These are phyloP conservation scores for Pelargonium myrrhifolium DNA, from an alignment of 441 rosid species.

Conservation along the genomic window DNA sequence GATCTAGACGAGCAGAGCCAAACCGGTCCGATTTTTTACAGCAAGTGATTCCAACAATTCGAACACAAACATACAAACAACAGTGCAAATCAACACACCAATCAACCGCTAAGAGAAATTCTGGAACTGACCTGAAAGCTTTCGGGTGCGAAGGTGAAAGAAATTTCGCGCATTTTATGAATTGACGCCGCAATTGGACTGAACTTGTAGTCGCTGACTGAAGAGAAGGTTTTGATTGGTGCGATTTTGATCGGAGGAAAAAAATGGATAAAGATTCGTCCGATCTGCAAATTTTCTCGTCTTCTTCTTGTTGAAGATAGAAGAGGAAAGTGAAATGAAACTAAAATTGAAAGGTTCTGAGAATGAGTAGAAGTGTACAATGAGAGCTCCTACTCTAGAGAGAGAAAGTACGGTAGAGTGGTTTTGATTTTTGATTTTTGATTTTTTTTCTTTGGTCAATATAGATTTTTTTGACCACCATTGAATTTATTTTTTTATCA, in stretches of 20 bases:
- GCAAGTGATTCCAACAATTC: not conserved
- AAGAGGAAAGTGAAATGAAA: slow-evolving; percentile 1
- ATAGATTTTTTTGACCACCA: no score
- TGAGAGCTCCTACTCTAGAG: not conserved
- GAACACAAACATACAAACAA: not conserved
- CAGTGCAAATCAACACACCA: not conserved
- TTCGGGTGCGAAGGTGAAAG: not conserved
- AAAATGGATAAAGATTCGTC: not conserved
- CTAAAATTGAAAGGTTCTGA: not conserved
- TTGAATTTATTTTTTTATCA: no score
- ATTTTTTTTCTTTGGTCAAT: no score
- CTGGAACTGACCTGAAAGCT: not conserved
- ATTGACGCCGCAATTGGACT: not conserved
- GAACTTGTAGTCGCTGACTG: not conserved
- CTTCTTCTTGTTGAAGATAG: not conserved
- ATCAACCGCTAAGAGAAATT: not conserved
- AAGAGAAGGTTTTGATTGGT: not conserved
- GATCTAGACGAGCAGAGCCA: not conserved
- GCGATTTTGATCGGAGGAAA: not conserved
- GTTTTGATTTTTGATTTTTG: no score
- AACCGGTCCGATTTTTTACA: not conserved
- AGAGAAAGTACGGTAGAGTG: not conserved
- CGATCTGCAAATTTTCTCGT: not conserved
- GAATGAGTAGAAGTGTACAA: not conserved
- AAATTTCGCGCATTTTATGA: not conserved